These are phyloP conservation scores for Cardiosporidium cionae DNA, from an alignment of 169 alveolate genomes.

Conservation along the genomic window DNA sequence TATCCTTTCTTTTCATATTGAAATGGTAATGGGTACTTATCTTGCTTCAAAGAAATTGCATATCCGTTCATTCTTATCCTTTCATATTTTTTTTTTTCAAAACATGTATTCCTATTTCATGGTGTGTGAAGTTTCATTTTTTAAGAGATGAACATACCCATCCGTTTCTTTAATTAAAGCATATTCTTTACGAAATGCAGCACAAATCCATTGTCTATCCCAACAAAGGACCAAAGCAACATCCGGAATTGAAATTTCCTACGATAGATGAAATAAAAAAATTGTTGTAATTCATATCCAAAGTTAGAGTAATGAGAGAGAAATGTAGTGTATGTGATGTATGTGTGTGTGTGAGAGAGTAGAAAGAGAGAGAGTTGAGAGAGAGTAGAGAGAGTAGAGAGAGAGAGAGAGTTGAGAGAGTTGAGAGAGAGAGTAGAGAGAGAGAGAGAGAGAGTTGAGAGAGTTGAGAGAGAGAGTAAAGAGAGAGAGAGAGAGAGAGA, in stretches of 20 bases:
- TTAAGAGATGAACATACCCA: background rate
- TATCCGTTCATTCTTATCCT: background rate
- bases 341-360: too few species aligned
- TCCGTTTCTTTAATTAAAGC: background rate
- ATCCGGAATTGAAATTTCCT: background rate
- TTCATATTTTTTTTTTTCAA: background rate
- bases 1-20: background rate
- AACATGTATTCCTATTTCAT: background rate
- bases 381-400: too few species aligned
- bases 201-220: conserved; percentile 4
- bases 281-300: too few species aligned
- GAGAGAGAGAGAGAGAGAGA: too few species aligned
- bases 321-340: too few species aligned
- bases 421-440: too few species aligned
- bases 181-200: conserved; percentile 1
- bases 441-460: too few species aligned
- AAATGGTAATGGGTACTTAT: background rate
- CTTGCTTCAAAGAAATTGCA: background rate
- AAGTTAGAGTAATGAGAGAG: too few species aligned
- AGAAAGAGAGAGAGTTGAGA: too few species aligned
- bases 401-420: too few species aligned
- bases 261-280: background rate
- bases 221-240: conserved; percentile 3
- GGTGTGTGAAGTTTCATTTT: too few species aligned
- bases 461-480: too few species aligned